Conservation (phyloP, 2,329 filamentous ascomycete genomes). For the Allantophomopsis lycopodina region DNA sequence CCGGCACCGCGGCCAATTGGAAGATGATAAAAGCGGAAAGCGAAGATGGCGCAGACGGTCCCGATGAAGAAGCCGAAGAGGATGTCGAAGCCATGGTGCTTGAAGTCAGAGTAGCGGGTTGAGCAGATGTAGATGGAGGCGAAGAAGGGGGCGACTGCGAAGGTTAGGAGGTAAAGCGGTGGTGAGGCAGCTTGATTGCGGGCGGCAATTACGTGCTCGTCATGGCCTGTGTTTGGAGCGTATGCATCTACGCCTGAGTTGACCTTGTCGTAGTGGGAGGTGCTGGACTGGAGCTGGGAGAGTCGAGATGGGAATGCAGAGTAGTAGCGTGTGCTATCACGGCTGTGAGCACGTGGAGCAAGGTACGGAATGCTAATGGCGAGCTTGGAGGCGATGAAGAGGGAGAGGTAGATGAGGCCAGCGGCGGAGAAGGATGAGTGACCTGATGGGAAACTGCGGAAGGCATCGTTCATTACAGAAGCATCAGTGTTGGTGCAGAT, state of each 20-base stretch:
- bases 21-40: slow-evolving; percentile 77
- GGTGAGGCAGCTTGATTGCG: slow-evolving; percentile 70
- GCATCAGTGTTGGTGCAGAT: slow-evolving; percentile 61
- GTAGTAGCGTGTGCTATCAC: slow-evolving; percentile 36
- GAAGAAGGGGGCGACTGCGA: slow-evolving; percentile 59
- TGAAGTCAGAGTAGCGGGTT: slow-evolving; percentile 77
- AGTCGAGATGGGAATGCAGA: slow-evolving; percentile 65
- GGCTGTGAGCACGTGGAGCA: slow-evolving; percentile 29
- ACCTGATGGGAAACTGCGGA: slow-evolving; percentile 71
- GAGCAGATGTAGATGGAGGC: slow-evolving; percentile 69
- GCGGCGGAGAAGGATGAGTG: slow-evolving; percentile 65
- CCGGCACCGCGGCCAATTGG: slow-evolving; percentile 68
- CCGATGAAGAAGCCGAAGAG: slow-evolving; percentile 76
- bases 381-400: slow-evolving; percentile 80
- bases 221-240: slow-evolving; percentile 1
- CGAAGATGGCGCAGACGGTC: slow-evolving; percentile 52
- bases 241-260: not conserved
- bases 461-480: slow-evolving; percentile 59
- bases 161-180: slow-evolving; percentile 61
- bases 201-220: slow-evolving; percentile 28
- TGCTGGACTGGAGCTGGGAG: slow-evolving; percentile 25
- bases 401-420: slow-evolving; percentile 71
- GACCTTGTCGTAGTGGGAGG: not conserved
- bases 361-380: slow-evolving; percentile 61
- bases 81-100: slow-evolving; percentile 88